Evolutionary conservation across 176 grass and related monocot genomes (phyloP).

Genomic region (Ampelocalamus luodianensis): DNA sequence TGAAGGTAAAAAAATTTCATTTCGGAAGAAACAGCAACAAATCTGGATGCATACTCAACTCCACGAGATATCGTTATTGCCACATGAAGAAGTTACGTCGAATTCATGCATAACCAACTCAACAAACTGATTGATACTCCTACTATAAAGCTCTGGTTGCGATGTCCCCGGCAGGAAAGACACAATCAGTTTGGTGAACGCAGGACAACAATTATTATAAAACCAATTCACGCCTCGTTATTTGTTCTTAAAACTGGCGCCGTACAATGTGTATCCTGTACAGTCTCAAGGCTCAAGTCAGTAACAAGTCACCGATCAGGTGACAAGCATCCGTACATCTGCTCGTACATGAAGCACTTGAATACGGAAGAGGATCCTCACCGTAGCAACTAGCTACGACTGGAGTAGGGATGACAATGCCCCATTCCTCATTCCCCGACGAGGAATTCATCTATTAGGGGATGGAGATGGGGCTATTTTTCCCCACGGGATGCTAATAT

Average conservation of each 20-base stretch:
- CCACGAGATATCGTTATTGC: not conserved
- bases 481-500: too few relatives aligned
- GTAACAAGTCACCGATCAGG: too few relatives aligned
- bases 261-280: not conserved
- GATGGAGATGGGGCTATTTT: too few relatives aligned
- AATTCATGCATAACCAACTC: conserved; percentile 47
- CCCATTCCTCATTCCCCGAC: too few relatives aligned
- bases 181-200: not conserved
- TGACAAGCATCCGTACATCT: not conserved
- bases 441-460: too few relatives aligned
- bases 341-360: too few relatives aligned
- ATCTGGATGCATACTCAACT: not conserved
- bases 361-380: too few relatives aligned
- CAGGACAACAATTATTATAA: not conserved
- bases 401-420: too few relatives aligned
- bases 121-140: conserved; percentile 35
- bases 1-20: too few relatives aligned
- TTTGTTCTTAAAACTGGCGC: not conserved
- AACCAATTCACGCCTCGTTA: not conserved
- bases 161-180: not conserved
- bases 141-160: conserved; percentile 9
- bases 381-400: too few relatives aligned
- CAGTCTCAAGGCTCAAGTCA: not conserved
- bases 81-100: conserved; percentile 39
- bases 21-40: too few relatives aligned